phyloP scores from a whole-genome alignment of 768 basidiomycete species.

The Arthromyces matolae region DNA sequence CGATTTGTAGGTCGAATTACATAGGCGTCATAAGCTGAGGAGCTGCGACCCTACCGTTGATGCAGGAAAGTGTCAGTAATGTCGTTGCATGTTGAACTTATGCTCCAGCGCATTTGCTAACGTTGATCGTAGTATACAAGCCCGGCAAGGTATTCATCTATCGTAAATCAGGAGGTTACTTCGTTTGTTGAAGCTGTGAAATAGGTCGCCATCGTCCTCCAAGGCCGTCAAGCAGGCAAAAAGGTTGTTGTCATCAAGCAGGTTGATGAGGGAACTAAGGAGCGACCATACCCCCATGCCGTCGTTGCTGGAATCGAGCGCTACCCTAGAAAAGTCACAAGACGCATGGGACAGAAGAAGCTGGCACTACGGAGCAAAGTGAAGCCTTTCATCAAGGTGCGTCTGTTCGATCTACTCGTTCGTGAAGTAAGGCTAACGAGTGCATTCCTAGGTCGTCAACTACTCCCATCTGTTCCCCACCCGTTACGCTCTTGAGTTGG shows the following conservation, averaged over 20 bases:
- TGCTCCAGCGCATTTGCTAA: slow-evolving; percentile 14
- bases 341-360: slow-evolving; percentile 96
- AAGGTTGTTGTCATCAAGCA: slow-evolving; percentile 99
- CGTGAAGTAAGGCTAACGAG: background rate
- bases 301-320: slow-evolving; percentile 98
- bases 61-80: no score
- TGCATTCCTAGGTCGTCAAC: slow-evolving; percentile 69
- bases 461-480: slow-evolving; percentile 99
- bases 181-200: slow-evolving; percentile 2
- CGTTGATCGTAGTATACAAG: slow-evolving; percentile 70
- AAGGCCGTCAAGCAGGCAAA: slow-evolving; percentile 98
- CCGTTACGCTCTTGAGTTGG: slow-evolving; percentile 96
- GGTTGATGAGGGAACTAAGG: slow-evolving; percentile 94
- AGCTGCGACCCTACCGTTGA: no score
- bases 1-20: no score
- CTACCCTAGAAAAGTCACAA: slow-evolving; percentile 97
- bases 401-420: slow-evolving; percentile 25
- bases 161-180: background rate
- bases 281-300: slow-evolving; percentile 94
- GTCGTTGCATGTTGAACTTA: slow-evolving; percentile 17
- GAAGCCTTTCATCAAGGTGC: slow-evolving; percentile 99
- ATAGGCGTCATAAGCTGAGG: no score
- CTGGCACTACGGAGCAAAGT: slow-evolving; percentile 89
- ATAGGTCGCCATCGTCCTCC: slow-evolving; percentile 93
- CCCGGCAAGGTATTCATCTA: slow-evolving; percentile 72